phyloP scores from a whole-genome alignment of 768 basidiomycete species.

The Agrocybe pediades region DNA sequence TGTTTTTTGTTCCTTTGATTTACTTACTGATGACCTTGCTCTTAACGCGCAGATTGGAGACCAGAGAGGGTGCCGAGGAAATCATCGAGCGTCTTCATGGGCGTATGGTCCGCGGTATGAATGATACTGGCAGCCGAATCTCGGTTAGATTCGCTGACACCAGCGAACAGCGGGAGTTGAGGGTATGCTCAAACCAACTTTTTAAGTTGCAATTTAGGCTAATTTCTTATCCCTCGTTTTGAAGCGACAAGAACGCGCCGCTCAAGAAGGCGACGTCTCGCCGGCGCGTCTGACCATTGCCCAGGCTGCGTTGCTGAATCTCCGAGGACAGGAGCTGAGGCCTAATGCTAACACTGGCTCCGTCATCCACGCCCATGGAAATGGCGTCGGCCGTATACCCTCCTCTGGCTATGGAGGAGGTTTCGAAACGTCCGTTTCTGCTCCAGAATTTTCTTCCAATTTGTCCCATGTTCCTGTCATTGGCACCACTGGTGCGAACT shows the following conservation, averaged over 20 bases:
- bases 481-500: constrained; percentile 11
- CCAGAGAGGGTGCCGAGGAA: constrained; percentile 71
- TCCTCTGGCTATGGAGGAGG: constrained; percentile 15
- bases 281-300: constrained; percentile 74
- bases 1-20: constrained; percentile 1
- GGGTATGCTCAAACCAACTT: constrained; percentile 52
- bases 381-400: constrained; percentile 10
- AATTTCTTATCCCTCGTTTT: constrained; percentile 5
- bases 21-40: constrained; percentile 1
- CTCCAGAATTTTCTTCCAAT: constrained; percentile 26
- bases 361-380: constrained; percentile 22
- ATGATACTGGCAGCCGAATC: constrained; percentile 75
- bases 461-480: constrained; percentile 19
- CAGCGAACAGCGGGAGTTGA: constrained; percentile 72
- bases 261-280: constrained; percentile 63
- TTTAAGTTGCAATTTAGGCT: neutral
- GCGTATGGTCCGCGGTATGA: constrained; percentile 77
- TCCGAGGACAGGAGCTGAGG: constrained; percentile 64
- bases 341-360: constrained; percentile 15
- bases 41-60: constrained; percentile 56
- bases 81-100: constrained; percentile 79
- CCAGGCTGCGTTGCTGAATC: constrained; percentile 74
- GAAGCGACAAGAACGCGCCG: constrained; percentile 63
- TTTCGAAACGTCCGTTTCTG: constrained; percentile 18
- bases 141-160: constrained; percentile 83